phyloP scores from a whole-genome alignment of 1,284 basidiomycete genomes.

The Apiotrichum montevideense region DNA sequence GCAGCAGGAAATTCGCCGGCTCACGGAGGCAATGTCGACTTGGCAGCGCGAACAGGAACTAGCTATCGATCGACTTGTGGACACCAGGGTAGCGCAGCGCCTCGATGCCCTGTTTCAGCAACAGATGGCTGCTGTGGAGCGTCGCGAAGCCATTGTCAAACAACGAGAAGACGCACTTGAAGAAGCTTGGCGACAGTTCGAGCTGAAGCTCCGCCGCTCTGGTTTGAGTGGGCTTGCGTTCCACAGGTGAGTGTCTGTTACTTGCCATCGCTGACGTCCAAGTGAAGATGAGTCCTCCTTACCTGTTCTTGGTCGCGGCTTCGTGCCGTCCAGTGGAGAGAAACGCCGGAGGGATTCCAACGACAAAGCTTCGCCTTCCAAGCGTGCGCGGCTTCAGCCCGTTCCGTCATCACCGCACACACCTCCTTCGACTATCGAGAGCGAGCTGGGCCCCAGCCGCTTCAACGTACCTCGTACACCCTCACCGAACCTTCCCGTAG shows the following conservation, averaged over 20 bases:
- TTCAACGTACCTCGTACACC: not conserved
- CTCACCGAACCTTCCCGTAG: no score
- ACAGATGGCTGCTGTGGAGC: not conserved
- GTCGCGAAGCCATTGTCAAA: constrained; percentile 15
- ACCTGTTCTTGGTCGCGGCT: no score
- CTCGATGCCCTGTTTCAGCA: not conserved
- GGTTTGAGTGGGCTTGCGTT: no score
- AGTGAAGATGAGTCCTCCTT: no score
- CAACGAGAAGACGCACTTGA: constrained; percentile 19
- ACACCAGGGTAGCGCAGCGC: not conserved
- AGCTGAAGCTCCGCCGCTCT: not conserved
- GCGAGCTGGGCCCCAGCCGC: not conserved
- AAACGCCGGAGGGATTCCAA: not conserved
- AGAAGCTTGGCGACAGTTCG: not conserved
- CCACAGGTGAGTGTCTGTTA: no score
- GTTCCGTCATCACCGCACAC: not conserved
- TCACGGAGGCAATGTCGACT: not conserved
- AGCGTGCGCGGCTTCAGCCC: not conserved
- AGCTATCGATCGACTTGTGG: not conserved
- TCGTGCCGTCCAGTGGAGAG: not conserved
- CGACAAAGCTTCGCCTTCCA: not conserved
- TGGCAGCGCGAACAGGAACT: not conserved
- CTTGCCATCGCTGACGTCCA: no score
- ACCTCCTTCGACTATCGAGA: not conserved
- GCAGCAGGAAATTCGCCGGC: not conserved